Base-by-base conservation (phyloP, 352 stramenopile species). In the Phytophthora idaei region DNA sequence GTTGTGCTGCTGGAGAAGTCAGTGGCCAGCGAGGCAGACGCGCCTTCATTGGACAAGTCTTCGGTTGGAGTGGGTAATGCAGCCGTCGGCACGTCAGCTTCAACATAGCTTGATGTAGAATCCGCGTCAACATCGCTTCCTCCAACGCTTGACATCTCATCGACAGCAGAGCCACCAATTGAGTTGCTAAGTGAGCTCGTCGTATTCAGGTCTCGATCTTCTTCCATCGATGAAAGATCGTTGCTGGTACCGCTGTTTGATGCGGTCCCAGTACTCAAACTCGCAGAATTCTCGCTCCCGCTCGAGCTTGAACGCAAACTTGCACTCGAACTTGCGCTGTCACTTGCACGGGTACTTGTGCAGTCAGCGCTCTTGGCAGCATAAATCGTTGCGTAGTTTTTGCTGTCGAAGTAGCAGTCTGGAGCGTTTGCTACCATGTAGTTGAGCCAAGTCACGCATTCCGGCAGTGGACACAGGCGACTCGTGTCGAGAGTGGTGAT, bases 341-440 rank as follows among this genome's bases (percentile, higher is more conserved):
- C 47, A 39, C 45, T 69, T 29, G 27, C 37, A 51, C 57, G 53
- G 12, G 14, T 46, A 52, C 49, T 66, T 15, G 34, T 52, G 52
- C 84, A 92, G 49, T 88, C 80, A 21, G 71, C 69, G 29, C 60
- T 69, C 63, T 90, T 92, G 21, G 66, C 50, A 31, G 48, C 51
- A 62, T 81, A 92, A 44, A 64, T 44, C 11, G 49, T 64, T 27
- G 73, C 72, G 65, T 86, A 90, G 73, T 91, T 89, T 55, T 68
- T 80, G 64, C 80, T 80, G 54, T 89, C 82, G 59, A 85, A 91
- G 57, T 87, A 75, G 75, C 77, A 90, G 63, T 85, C 57, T 0
- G 84, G 84, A 15, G 74, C 52, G 27, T 83, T 81, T 37, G 71
- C 41, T 14, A 77, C 75, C 78, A 90, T 81, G 53, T 89, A 84